Conservation (phyloP, 2,329 filamentous ascomycete genomes). For the Phyllosticta citribraziliensis region DNA sequence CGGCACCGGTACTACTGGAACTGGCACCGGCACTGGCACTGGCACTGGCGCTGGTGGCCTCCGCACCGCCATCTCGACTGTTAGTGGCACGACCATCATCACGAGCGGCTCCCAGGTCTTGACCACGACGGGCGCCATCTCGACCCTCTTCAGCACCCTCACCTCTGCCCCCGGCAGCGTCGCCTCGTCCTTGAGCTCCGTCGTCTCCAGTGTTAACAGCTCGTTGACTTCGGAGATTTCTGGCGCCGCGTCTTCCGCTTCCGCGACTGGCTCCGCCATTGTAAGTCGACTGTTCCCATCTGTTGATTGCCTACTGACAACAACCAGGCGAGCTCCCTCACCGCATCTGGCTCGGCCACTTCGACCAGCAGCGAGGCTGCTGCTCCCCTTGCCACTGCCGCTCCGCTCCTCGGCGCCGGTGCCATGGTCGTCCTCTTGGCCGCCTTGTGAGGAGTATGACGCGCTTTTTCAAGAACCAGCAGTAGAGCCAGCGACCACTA, state of each 20-base stretch:
- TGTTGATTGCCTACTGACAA: not conserved
- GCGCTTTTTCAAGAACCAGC: not conserved
- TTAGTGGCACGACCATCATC: not conserved
- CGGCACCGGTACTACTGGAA: constrained; percentile 1
- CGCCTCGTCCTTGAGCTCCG: constrained; percentile 15
- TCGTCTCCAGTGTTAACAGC: not conserved
- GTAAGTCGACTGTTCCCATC: not conserved
- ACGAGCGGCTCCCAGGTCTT: not conserved
- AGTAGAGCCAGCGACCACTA: not conserved
- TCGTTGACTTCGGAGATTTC: not conserved
- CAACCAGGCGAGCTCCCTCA: not conserved
- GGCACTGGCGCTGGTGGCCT: constrained; percentile 8
- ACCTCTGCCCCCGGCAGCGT: not conserved
- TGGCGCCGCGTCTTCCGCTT: constrained; percentile 6
- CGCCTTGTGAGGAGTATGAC: constrained; percentile 20
- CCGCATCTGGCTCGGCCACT: constrained; percentile 5
- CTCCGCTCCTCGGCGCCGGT: constrained; percentile 27
- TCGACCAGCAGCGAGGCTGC: constrained; percentile 13
- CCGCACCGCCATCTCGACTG: constrained; percentile 10
- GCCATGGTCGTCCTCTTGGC: constrained; percentile 28
- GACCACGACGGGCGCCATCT: constrained; percentile 17
- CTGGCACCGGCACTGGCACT: not conserved
- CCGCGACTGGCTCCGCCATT: not conserved
- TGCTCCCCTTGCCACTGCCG: constrained; percentile 25
- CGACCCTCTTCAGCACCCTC: constrained; percentile 14